phyloP scores from a whole-genome alignment of 441 rosid species.

The Populus hybrid region DNA sequence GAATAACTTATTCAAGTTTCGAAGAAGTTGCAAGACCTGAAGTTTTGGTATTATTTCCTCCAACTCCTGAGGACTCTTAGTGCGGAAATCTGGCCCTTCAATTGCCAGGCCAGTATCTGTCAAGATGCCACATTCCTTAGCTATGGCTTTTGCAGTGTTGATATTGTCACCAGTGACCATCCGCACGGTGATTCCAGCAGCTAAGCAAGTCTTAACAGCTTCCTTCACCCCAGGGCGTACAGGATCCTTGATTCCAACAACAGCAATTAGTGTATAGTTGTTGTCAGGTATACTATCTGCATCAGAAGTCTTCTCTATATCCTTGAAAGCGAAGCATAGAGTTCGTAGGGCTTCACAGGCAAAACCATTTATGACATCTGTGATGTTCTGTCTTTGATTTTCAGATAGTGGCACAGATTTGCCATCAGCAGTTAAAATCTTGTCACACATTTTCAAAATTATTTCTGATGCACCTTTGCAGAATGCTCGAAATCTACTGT shows the following conservation, averaged over 20 bases:
- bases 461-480: slow-evolving; percentile 69
- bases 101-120: slow-evolving; percentile 30
- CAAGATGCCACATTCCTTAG: slow-evolving; percentile 53
- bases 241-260: slow-evolving; percentile 53
- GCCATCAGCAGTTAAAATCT: slow-evolving; percentile 21
- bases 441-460: slow-evolving; percentile 42
- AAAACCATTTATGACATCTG: slow-evolving; percentile 53
- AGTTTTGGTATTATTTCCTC: slow-evolving; percentile 36
- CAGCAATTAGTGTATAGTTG: slow-evolving; percentile 34
- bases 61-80: slow-evolving; percentile 49
- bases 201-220: slow-evolving; percentile 43
- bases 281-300: slow-evolving; percentile 47
- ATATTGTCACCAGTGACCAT: slow-evolving; percentile 65
- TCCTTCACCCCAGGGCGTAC: slow-evolving; percentile 46
- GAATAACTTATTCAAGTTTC: neutral
- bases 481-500: slow-evolving; percentile 29
- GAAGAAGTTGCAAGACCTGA: slow-evolving; percentile 31
- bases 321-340: slow-evolving; percentile 65
- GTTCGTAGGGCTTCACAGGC: slow-evolving; percentile 69
- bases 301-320: slow-evolving; percentile 30
- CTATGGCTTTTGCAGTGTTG: slow-evolving; percentile 53
- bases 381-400: slow-evolving; percentile 35
- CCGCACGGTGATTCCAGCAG: slow-evolving; percentile 43
- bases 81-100: slow-evolving; percentile 59
- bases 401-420: slow-evolving; percentile 37